These are phyloP conservation scores for Yamadazyma membranifaciens DNA, from an alignment of 1,139 yeast species.

Conservation along the genomic window DNA sequence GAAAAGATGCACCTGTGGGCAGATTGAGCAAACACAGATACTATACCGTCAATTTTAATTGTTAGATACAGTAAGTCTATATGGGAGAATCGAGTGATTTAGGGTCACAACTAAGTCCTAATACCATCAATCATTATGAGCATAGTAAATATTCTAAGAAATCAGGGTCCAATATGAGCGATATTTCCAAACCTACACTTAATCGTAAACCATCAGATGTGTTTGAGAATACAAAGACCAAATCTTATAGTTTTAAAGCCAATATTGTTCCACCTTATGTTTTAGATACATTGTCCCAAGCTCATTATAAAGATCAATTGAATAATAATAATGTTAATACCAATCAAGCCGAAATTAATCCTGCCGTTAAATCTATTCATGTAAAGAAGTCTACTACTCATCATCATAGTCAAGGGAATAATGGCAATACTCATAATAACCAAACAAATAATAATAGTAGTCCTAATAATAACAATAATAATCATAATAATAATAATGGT, in stretches of 20 bases:
- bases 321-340: slow-evolving; percentile 30
- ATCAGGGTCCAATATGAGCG: no score
- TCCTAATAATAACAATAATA: not conserved
- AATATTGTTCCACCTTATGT: slow-evolving; percentile 57
- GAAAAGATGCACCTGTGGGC: no score
- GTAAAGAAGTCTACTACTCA: slow-evolving; percentile 16
- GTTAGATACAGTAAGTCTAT: no score
- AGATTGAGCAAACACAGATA: no score
- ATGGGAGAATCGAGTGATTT: no score
- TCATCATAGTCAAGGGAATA: slow-evolving; percentile 23
- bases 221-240: slow-evolving; percentile 27
- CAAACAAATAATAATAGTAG: slow-evolving; percentile 14
- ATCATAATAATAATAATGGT: slow-evolving; percentile 1
- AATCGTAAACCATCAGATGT: slow-evolving; percentile 18
- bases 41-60: no score
- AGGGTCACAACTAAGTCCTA: no score
- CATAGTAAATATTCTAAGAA: no score
- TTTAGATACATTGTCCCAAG: slow-evolving; percentile 50
- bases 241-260: slow-evolving; percentile 37
- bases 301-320: slow-evolving; percentile 39
- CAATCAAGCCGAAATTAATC: slow-evolving; percentile 12
- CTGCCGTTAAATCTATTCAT: slow-evolving; percentile 9
- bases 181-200: no score
- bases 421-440: slow-evolving; percentile 27
- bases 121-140: no score